Conservation (phyloP, 768 basidiomycete genomes). For the Psilocybe cyanescens region DNA sequence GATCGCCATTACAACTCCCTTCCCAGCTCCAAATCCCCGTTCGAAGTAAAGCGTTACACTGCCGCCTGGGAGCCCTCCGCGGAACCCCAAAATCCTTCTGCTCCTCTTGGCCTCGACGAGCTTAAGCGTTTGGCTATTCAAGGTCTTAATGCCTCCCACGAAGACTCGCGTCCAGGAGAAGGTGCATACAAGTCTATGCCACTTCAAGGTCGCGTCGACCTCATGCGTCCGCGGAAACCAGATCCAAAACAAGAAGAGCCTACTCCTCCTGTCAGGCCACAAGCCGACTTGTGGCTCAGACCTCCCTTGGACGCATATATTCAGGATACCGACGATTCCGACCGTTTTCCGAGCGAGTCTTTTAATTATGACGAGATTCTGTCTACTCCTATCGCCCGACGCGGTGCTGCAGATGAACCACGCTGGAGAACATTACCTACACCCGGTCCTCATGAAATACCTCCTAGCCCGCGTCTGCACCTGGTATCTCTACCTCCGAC, state of each 20-base stretch:
- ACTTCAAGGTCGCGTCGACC: constrained; percentile 84
- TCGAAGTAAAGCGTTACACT: constrained; percentile 68
- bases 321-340: constrained; percentile 21
- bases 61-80: constrained; percentile 70
- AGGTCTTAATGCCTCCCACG: constrained; percentile 44
- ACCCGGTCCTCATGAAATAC: constrained; percentile 63
- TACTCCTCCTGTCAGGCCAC: constrained; percentile 3
- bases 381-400: constrained; percentile 42
- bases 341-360: constrained; percentile 19
- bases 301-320: constrained; percentile 22
- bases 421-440: constrained; percentile 62
- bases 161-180: constrained; percentile 38
- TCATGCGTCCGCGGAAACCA: constrained; percentile 65
- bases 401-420: constrained; percentile 30
- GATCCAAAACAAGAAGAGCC: constrained; percentile 19
- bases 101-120: constrained; percentile 60
- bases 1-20: constrained; percentile 82
- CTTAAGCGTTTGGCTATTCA: constrained; percentile 65
- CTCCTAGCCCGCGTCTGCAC: constrained; percentile 60
- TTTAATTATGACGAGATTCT: constrained; percentile 31
- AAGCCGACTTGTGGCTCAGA: constrained; percentile 14
- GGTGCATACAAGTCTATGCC: constrained; percentile 85
- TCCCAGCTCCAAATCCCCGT: constrained; percentile 44
- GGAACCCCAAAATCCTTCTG: constrained; percentile 20
- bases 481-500: constrained; percentile 54